A percentile compares a stretch with the other conserved stretches of the same genome.
These are phyloP conservation scores for Chamaecrista fasciculata DNA, from an alignment of 306 rosid species.

Conservation along the genomic window DNA sequence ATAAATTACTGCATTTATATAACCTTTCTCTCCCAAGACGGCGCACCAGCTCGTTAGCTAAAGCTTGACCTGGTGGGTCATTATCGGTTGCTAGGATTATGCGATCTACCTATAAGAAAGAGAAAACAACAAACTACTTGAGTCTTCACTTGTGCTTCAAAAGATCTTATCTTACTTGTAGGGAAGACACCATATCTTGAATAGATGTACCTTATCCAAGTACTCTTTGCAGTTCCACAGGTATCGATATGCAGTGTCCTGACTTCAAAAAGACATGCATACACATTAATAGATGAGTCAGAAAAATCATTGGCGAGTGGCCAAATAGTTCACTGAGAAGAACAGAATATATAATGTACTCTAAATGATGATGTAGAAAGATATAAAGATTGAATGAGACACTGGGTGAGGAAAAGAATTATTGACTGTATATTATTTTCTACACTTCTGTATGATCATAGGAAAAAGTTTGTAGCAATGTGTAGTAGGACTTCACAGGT, in stretches of 20 bases:
- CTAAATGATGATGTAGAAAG: not conserved
- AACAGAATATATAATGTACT: not conserved
- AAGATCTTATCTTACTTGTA: constrained; percentile 28
- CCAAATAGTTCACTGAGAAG: not conserved
- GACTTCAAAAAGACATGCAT: constrained; percentile 37
- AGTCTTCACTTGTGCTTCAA: not conserved
- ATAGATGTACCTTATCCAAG: constrained; percentile 63
- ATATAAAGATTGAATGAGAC: constrained; percentile 1
- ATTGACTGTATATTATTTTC: not conserved
- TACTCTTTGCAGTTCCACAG: constrained; percentile 71
- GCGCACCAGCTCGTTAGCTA: constrained; percentile 48
- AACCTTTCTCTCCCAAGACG: constrained; percentile 54
- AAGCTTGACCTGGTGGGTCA: constrained; percentile 52
- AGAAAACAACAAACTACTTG: constrained; percentile 10
- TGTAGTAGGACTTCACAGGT: not conserved
- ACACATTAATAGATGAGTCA: constrained; percentile 19
- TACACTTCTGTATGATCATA: not conserved
- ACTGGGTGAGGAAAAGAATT: not conserved
- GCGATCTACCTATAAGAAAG: constrained; percentile 35
- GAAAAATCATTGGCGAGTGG: not conserved
- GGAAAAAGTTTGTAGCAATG: constrained; percentile 1
- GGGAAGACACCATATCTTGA: constrained; percentile 3
- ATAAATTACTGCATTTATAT: constrained; percentile 14
- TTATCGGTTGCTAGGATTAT: constrained; percentile 51
- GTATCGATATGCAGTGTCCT: constrained; percentile 76